A percentile compares a stretch with the other conserved stretches of the same genome.
Conservation (phyloP, 2,329 filamentous ascomycete genomes). For the Ceratocystis ficicola region DNA sequence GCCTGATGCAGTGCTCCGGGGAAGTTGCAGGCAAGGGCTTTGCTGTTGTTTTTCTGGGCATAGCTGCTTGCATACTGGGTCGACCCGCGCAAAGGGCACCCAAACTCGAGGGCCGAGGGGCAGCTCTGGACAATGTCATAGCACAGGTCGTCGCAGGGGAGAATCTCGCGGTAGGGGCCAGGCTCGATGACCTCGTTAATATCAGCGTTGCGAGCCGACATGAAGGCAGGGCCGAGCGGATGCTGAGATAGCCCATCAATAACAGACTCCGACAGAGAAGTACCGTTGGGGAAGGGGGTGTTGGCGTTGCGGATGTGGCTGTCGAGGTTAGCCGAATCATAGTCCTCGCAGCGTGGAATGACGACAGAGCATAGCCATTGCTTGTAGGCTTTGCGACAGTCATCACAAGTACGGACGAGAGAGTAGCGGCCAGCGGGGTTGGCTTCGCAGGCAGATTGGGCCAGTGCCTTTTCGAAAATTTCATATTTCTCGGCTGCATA, state of each 20-base stretch:
- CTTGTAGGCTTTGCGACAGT: slow-evolving; percentile 76
- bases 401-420: slow-evolving; percentile 58
- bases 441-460: slow-evolving; percentile 76
- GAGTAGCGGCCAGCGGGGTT: slow-evolving; percentile 64
- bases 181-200: slow-evolving; percentile 64
- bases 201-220: slow-evolving; percentile 52
- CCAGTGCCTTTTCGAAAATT: slow-evolving; percentile 70
- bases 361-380: slow-evolving; percentile 88
- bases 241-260: slow-evolving; percentile 27
- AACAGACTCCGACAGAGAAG: slow-evolving; percentile 33
- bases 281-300: slow-evolving; percentile 59
- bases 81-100: slow-evolving; percentile 47
- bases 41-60: slow-evolving; percentile 26
- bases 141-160: slow-evolving; percentile 81
- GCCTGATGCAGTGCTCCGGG: slow-evolving; percentile 21
- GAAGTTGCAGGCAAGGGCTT: slow-evolving; percentile 31
- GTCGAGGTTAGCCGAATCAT: slow-evolving; percentile 40
- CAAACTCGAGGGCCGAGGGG: slow-evolving; percentile 62
- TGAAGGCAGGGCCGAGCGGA: slow-evolving; percentile 29
- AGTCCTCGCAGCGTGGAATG: slow-evolving; percentile 87
- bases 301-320: slow-evolving; percentile 54
- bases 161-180: slow-evolving; percentile 84
- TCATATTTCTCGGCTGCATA: slow-evolving; percentile 57
- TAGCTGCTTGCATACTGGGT: slow-evolving; percentile 31
- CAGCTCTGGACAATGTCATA: slow-evolving; percentile 77